A percentile compares a stretch with the other conserved stretches of the same genome.
These are phyloP conservation scores for Primulina huaijiensis DNA, from an alignment of 257 asterid species.

Conservation along the genomic window DNA sequence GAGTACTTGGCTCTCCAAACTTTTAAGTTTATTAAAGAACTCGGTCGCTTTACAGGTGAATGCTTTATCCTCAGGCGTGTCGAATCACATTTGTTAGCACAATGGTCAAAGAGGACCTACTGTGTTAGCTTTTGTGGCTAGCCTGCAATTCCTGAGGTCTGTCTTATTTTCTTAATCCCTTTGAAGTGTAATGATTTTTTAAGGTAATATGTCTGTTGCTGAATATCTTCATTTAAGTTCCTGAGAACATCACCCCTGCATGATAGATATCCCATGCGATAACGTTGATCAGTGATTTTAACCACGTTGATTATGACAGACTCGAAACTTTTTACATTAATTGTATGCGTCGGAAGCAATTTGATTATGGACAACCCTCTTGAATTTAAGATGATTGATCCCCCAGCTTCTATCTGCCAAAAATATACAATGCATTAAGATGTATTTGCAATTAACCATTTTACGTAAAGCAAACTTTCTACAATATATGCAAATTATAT, in stretches of 20 bases:
- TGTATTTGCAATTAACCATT: neutral
- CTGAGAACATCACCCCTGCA: neutral
- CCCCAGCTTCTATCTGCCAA: neutral
- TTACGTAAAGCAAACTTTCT: neutral
- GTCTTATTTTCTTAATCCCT: neutral
- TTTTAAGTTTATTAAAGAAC: slow-evolving; percentile 66
- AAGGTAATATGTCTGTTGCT: neutral
- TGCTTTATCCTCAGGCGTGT: neutral
- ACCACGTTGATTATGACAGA: neutral
- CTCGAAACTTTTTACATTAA: neutral
- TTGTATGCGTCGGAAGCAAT: neutral
- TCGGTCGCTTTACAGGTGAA: slow-evolving; percentile 81
- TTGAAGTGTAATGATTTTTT: neutral
- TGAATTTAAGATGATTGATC: neutral
- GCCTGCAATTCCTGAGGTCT: neutral
- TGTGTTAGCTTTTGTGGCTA: neutral
- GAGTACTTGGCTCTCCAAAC: slow-evolving; percentile 95
- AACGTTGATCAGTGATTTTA: neutral
- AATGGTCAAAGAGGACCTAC: neutral
- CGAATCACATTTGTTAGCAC: no score
- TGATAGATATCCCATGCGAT: neutral
- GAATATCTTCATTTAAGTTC: neutral
- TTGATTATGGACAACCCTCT: neutral
- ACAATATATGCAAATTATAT: neutral
- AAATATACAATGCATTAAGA: neutral